Base-by-base conservation (phyloP, 179 eudicot species). In the Spinacia oleracea region DNA sequence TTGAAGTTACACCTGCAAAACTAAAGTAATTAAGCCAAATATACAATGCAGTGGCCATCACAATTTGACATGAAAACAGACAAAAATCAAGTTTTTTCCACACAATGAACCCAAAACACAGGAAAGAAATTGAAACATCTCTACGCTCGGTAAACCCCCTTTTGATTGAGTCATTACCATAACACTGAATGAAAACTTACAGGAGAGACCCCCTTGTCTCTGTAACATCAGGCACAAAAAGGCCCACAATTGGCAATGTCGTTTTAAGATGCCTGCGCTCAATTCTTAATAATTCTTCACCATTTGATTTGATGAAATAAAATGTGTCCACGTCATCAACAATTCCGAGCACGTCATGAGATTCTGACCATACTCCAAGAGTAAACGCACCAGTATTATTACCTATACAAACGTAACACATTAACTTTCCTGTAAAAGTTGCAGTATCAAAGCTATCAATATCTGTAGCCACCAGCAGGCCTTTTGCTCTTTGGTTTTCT, bases 341-440 rank as follows among this genome's bases (percentile, higher is more conserved):
- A 79, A 93, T 79, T 66, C 98, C 99, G 73, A 96, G 93, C 78
- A 93, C 84, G 76, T 83, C 91, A 83, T 93, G 99, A 83, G 94
- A 80, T 87, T 96, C 99, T 46, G 98, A 96, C 99, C 99, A 96
- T 62, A 84, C 85, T 77, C 99, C 99, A 79, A 55, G 83, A 50
- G 86, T 82, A 81, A 89, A 90, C 40, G 89, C 82, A 66, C 78
- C 82, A 70, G 56, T 73, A 72, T 70, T 80, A 76, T 76, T 81
- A 80, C 86, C 89, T 83, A 71, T 76, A 70, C 43, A 78, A 74
- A 72, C 70, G 46, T 21, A 21, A 38, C 25, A 31, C 60, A 42
- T 25, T 69, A 81, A 43, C 7, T 48, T 40, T 67, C 40, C 34
- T 12, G 71, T 58, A n/a, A 35, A 70, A 53, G 20, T 31, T 73